Evolutionary conservation across 805 yeast genomes (phyloP).

Genomic region (Saturnispora ahearnii): DNA sequence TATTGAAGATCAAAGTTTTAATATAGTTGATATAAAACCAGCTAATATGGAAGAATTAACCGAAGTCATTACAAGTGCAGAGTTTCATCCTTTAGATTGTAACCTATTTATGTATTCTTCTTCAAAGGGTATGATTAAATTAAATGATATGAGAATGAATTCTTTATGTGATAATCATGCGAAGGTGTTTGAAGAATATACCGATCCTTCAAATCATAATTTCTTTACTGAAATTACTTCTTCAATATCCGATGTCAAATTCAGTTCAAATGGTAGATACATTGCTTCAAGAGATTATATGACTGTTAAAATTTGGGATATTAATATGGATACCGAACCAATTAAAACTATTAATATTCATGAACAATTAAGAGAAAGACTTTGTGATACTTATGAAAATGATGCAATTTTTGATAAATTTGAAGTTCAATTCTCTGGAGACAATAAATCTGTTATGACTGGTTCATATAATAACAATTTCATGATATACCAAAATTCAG

Average conservation of each 20-base stretch:
- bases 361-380: slow-evolving; percentile 83
- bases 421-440: slow-evolving; percentile 93
- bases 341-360: slow-evolving; percentile 90
- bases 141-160: slow-evolving; percentile 93
- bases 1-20: slow-evolving; percentile 90
- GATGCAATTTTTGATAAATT: slow-evolving; percentile 98
- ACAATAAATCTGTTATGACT: slow-evolving; percentile 85
- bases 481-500: slow-evolving; percentile 88
- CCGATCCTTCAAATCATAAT: slow-evolving; percentile 87
- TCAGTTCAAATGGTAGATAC: slow-evolving; percentile 85
- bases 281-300: slow-evolving; percentile 95
- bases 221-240: slow-evolving; percentile 96
- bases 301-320: slow-evolving; percentile 97
- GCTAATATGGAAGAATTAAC: slow-evolving; percentile 98
- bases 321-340: slow-evolving; percentile 94
- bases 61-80: slow-evolving; percentile 94
- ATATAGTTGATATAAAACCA: slow-evolving; percentile 96
- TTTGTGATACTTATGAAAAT: slow-evolving; percentile 96
- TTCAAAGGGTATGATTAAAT: slow-evolving; percentile 89
- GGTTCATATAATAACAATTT: slow-evolving; percentile 96
- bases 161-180: slow-evolving; percentile 90
- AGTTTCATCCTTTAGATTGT: slow-evolving; percentile 89
- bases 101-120: slow-evolving; percentile 92
- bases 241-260: slow-evolving; percentile 87
- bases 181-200: slow-evolving; percentile 81